Base-by-base conservation (phyloP, 2,329 filamentous ascomycete species). In the Arthrobotrys iridis region DNA sequence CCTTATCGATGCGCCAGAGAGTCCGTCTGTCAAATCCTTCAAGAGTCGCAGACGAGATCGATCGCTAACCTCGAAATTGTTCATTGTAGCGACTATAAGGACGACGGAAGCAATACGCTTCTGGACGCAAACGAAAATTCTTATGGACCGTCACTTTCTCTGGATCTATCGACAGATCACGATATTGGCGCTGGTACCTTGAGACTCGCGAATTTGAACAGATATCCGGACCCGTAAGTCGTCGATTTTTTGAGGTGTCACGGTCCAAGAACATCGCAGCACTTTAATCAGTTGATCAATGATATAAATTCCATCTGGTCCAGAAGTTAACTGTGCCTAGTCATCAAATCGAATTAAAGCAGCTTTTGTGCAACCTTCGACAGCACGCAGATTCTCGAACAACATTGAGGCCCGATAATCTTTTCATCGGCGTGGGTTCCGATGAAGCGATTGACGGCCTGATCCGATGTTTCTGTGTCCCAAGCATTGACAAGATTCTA, bases 111-210 rank as follows among this genome's bases (percentile, higher is more conserved):
- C 72, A 98, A 98, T 81, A 89, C 98, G 80, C 90, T 99, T 60
- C 91, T 99, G 78, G 95, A 99, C 82, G 95, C 95, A 79, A 99
- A 99, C 81, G 95, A 99, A 84, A 99, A 99, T 81, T 93, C 95
- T 73, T 97, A 91, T 80, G 95, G 95, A 0, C 94, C 95, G 0
- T 90, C 92, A 1, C 84, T 97, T 55, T 84, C 86, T 1, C 79
- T 20, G 89, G 55, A 82, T 83, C 28, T 79, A 81, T 78, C 77
- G 43, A 83, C 26, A 85, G n/a, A 26, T 11, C 28, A 60, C 6
- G 28, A 43, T 22, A n/a, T 13, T 89, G 18, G 20, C n/a, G 20
- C 22, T 18, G 84, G 89, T 4, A 50, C 20, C 73, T 85, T 95
- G 74, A 90, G 97, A 83, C 87, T 96, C 77, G 84, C 92, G 59